Conservation (phyloP, 257 asterid species). For the Ligustrum vulgare region DNA sequence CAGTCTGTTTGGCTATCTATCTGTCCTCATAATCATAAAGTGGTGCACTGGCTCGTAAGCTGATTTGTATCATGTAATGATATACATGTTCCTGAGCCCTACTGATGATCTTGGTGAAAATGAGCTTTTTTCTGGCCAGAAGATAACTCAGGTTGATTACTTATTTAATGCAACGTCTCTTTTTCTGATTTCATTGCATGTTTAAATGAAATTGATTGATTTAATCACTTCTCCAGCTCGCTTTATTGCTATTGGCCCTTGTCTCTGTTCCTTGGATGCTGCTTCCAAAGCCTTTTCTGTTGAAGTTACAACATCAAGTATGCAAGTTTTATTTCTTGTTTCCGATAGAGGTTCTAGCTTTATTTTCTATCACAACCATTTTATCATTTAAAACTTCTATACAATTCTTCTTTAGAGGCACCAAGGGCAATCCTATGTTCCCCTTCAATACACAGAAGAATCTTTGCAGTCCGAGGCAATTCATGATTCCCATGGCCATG, state of each 20-base stretch:
- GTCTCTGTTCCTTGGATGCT: constrained; percentile 99
- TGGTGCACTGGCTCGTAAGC: constrained; percentile 97
- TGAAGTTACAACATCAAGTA: constrained; percentile 76
- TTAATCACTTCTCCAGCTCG: constrained; percentile 53
- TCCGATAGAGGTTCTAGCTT: constrained; percentile 12
- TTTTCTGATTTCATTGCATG: not conserved
- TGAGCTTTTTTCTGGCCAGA: constrained; percentile 92
- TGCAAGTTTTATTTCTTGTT: constrained; percentile 21
- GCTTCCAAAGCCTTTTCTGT: constrained; percentile 90
- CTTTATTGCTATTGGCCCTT: constrained; percentile 65
- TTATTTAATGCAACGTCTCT: not conserved
- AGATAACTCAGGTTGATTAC: constrained; percentile 66
- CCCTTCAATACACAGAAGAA: constrained; percentile 71
- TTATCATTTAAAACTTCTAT: constrained; percentile 3
- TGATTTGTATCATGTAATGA: constrained; percentile 95
- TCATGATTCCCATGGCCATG: constrained; percentile 85
- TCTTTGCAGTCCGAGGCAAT: constrained; percentile 70
- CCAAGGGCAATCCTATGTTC: constrained; percentile 64
- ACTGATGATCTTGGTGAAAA: constrained; percentile 92
- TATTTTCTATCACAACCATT: not conserved
- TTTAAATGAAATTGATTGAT: constrained; percentile 11
- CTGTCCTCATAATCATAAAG: constrained; percentile 78
- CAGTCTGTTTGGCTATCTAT: constrained; percentile 88
- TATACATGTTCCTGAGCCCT: constrained; percentile 97
- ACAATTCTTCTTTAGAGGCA: constrained; percentile 62